These are phyloP conservation scores for Cladorrhinum sp. DNA, from an alignment of 2,329 filamentous ascomycete species.

Conservation along the genomic window DNA sequence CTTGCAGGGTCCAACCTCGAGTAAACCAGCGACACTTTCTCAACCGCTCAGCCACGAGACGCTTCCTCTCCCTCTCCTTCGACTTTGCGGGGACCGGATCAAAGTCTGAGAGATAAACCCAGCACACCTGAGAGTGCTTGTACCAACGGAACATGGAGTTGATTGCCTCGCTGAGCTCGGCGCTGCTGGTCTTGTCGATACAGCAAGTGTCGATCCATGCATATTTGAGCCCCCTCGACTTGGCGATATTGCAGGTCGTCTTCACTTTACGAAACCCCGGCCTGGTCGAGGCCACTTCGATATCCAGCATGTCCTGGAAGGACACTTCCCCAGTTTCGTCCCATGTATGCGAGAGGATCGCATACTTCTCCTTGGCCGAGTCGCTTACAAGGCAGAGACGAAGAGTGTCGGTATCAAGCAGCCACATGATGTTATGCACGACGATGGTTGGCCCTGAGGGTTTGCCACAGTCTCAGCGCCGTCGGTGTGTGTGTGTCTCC, in stretches of 20 bases:
- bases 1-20: slow-evolving; percentile 3
- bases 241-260: not conserved
- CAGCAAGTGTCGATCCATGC: slow-evolving; percentile 1
- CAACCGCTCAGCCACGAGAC: not conserved
- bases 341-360: slow-evolving; percentile 4
- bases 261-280: not conserved
- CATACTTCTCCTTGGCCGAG: not conserved
- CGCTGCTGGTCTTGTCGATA: not conserved
- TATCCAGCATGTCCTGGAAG: not conserved
- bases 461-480: not conserved
- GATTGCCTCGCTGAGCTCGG: not conserved
- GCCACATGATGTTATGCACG: not conserved
- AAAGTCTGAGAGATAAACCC: not conserved
- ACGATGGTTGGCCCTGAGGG: not conserved
- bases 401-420: not conserved
- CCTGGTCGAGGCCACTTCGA: not conserved
- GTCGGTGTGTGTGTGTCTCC: not conserved
- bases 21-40: slow-evolving; percentile 6
- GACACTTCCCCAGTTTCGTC: not conserved
- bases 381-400: not conserved
- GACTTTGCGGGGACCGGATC: not conserved
- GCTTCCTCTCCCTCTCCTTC: not conserved
- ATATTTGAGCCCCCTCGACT: not conserved
- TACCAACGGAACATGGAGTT: slow-evolving; percentile 1
- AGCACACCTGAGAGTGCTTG: not conserved